Evolutionary conservation across 108 stramenopile genomes (phyloP).

Genomic region (Nitzschia sp.): DNA sequence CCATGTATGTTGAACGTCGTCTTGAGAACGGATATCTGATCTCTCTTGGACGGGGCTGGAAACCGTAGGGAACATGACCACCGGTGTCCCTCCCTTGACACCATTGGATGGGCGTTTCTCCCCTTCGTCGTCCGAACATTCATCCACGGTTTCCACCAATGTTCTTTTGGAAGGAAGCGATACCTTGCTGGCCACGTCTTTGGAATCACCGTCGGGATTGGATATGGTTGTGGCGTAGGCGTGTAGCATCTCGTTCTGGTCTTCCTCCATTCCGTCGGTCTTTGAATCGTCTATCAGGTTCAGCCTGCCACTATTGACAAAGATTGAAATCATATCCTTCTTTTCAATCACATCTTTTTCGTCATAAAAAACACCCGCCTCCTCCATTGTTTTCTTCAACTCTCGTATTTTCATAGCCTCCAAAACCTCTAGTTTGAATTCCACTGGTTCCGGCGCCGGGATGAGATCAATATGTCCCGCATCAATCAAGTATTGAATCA

Average conservation of each 20-base stretch:
- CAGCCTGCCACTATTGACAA: conserved; percentile 60
- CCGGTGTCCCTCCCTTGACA: background rate
- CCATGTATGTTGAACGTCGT: too few relatives aligned
- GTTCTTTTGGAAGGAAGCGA: background rate
- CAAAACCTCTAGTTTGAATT: conserved; percentile 36
- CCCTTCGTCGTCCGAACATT: conserved; percentile 22
- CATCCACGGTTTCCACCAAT: conserved; percentile 27
- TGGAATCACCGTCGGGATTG: background rate
- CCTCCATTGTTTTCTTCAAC: conserved; percentile 50
- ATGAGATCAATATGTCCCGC: conserved; percentile 53
- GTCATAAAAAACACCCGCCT: conserved; percentile 66
- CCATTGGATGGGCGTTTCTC: background rate
- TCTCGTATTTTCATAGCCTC: conserved; percentile 43
- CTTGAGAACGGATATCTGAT: too few relatives aligned
- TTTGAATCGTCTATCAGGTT: too few relatives aligned
- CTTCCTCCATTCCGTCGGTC: too few relatives aligned
- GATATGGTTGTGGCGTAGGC: too few relatives aligned
- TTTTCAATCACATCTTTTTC: conserved; percentile 72
- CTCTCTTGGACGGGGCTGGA: background rate
- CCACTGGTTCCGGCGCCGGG: conserved; percentile 53
- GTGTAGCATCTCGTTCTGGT: too few relatives aligned
- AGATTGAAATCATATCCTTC: conserved; percentile 61
- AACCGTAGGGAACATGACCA: conserved; percentile 5
- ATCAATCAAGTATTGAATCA: conserved; percentile 44
- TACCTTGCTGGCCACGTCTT: background rate